These are phyloP conservation scores for Starmerella khaoyaiensis DNA, from an alignment of 805 yeast genomes.

Conservation along the genomic window DNA sequence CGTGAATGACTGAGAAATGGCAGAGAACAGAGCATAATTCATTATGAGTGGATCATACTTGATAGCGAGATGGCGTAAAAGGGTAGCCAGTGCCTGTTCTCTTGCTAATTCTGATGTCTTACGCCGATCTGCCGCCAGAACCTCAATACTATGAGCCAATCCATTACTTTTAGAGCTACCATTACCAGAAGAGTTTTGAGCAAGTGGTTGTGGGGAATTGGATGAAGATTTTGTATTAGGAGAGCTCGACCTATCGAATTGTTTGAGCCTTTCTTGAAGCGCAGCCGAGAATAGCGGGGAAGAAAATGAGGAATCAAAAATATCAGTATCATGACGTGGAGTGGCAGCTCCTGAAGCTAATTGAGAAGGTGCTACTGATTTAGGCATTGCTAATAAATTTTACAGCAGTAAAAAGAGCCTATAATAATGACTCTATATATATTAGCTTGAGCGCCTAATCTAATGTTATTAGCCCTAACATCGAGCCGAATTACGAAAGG, in stretches of 20 bases:
- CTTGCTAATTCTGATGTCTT: slow-evolving; percentile 25
- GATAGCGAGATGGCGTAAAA: slow-evolving; percentile 22
- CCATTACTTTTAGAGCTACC: slow-evolving; percentile 10
- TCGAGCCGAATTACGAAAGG: no score
- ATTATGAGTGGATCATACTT: slow-evolving; percentile 26
- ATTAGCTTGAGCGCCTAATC: no score
- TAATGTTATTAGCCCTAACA: no score
- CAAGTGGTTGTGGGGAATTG: not conserved
- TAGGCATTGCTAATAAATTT: slow-evolving; percentile 2
- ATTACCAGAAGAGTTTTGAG: slow-evolving; percentile 3
- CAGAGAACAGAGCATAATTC: slow-evolving; percentile 14
- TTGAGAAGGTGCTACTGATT: slow-evolving; percentile 13
- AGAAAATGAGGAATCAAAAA: slow-evolving; percentile 10
- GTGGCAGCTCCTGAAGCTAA: slow-evolving; percentile 12
- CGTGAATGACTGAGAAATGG: slow-evolving; percentile 21
- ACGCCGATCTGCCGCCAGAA: slow-evolving; percentile 24
- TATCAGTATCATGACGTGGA: slow-evolving; percentile 10
- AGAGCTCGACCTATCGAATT: slow-evolving; percentile 9
- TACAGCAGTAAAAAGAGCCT: no score
- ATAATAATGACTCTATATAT: no score
- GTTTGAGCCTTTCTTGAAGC: slow-evolving; percentile 19
- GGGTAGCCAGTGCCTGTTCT: slow-evolving; percentile 25
- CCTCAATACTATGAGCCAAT: slow-evolving; percentile 21
- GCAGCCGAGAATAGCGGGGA: slow-evolving; percentile 19
- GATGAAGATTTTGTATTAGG: not conserved